A percentile compares a stretch with the other conserved stretches of the same genome.
phyloP scores from a whole-genome alignment of 768 basidiomycete species.

The Sistotremastrum suecicum region DNA sequence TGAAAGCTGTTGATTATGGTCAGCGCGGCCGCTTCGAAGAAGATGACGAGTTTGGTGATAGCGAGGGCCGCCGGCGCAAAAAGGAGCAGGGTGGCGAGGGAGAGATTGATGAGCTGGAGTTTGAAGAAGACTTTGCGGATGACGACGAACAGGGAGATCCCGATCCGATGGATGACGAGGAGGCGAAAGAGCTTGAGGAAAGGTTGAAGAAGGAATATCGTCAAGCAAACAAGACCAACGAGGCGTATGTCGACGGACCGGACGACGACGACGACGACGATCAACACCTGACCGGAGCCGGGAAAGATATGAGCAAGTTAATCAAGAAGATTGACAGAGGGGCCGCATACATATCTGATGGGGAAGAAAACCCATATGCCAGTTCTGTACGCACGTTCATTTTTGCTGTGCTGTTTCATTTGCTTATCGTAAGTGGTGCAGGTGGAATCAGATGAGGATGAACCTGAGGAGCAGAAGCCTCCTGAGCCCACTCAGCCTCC shows the following conservation, averaged over 20 bases:
- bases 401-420: neutral
- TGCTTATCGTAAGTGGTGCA: constrained; percentile 14
- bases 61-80: constrained; percentile 29
- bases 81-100: constrained; percentile 62
- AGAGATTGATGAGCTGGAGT: constrained; percentile 69
- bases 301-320: constrained; percentile 73
- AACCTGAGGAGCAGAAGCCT: constrained; percentile 23
- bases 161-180: constrained; percentile 67
- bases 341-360: constrained; percentile 62
- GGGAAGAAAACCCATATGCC: constrained; percentile 74
- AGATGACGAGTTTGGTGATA: constrained; percentile 38
- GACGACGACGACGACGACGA: constrained; percentile 56
- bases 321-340: constrained; percentile 76
- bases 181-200: constrained; percentile 74
- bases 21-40: constrained; percentile 48
- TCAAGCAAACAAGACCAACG: constrained; percentile 58
- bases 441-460: constrained; percentile 67
- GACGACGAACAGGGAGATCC: constrained; percentile 66
- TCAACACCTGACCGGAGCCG: constrained; percentile 48
- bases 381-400: constrained; percentile 41
- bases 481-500: constrained; percentile 22
- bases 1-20: constrained; percentile 59
- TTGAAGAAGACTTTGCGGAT: constrained; percentile 75
- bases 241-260: constrained; percentile 56
- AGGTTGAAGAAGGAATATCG: constrained; percentile 75